Evolutionary conservation across 768 basidiomycete genomes (phyloP).

Genomic region (Russula vinacea): DNA sequence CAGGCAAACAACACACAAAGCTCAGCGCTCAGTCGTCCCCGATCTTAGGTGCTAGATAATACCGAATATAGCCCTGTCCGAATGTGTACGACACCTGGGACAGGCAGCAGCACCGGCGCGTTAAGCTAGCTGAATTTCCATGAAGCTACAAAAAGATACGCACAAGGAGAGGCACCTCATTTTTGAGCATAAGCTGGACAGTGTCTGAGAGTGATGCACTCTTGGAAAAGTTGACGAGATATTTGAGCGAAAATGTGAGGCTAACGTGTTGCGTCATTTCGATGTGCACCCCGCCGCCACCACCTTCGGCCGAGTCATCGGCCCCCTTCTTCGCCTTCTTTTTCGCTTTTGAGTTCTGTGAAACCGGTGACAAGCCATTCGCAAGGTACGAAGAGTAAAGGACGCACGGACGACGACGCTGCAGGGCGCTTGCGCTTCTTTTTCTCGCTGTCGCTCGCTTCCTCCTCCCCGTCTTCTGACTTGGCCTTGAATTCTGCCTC

Average conservation of each 20-base stretch:
- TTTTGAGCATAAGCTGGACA: constrained; percentile 86
- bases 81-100: constrained; percentile 84
- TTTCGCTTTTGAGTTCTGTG: constrained; percentile 46
- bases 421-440: constrained; percentile 66
- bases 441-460: constrained; percentile 39
- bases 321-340: constrained; percentile 43
- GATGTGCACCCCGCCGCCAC: constrained; percentile 61
- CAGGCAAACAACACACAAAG: neutral
- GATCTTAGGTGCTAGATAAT: constrained; percentile 96
- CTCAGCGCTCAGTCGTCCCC: constrained; percentile 72
- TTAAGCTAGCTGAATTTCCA: neutral
- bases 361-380: constrained; percentile 2
- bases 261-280: constrained; percentile 89
- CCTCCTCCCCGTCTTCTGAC: constrained; percentile 39
- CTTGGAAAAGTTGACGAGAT: constrained; percentile 95
- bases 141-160: constrained; percentile 32
- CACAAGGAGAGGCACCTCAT: constrained; percentile 86
- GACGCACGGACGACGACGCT: constrained; percentile 45
- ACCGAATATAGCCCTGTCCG: constrained; percentile 81
- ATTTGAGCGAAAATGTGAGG: constrained; percentile 94
- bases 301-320: constrained; percentile 46
- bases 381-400: neutral
- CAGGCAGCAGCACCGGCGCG: constrained; percentile 2
- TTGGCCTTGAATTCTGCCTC: constrained; percentile 42
- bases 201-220: constrained; percentile 66